These are phyloP conservation scores for Amanita polypyramis DNA, from an alignment of 768 basidiomycete genomes.

Conservation along the genomic window DNA sequence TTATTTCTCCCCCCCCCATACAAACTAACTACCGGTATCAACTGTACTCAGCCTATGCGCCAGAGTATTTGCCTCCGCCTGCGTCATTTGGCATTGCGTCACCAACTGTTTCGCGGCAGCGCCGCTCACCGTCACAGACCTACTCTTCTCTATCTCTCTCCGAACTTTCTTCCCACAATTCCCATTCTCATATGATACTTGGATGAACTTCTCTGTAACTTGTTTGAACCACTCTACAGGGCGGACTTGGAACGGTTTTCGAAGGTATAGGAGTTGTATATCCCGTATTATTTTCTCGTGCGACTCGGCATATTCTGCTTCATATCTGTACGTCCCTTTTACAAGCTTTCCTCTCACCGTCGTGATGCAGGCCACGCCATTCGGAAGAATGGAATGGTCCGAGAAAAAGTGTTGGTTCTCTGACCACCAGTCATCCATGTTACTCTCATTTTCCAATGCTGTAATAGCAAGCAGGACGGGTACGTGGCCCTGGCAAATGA, in stretches of 20 bases:
- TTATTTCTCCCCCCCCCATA: too few relatives aligned
- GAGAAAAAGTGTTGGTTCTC: conserved; percentile 19
- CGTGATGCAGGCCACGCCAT: conserved; percentile 29
- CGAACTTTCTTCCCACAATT: conserved; percentile 2
- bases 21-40: too few relatives aligned
- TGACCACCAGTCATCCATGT: conserved; percentile 24
- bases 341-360: conserved; percentile 18
- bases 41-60: neutral
- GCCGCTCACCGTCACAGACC: conserved; percentile 7
- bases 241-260: conserved; percentile 9
- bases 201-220: conserved; percentile 8
- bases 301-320: conserved; percentile 22
- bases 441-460: conserved; percentile 24
- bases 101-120: conserved; percentile 8
- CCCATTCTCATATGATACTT: conserved; percentile 9
- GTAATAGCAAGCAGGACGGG: conserved; percentile 28
- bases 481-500: conserved; percentile 27
- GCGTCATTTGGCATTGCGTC: conserved; percentile 9
- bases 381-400: conserved; percentile 17
- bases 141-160: conserved; percentile 7
- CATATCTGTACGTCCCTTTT: conserved; percentile 11
- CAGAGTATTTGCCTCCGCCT: neutral
- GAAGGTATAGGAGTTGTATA: conserved; percentile 5
- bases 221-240: conserved; percentile 10
- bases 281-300: conserved; percentile 14